Evolutionary conservation across 2,329 filamentous ascomycete genomes (phyloP), one percentile per base, ranked within the genome.

Genomic region (Aspergillus viridinutans): DNA sequence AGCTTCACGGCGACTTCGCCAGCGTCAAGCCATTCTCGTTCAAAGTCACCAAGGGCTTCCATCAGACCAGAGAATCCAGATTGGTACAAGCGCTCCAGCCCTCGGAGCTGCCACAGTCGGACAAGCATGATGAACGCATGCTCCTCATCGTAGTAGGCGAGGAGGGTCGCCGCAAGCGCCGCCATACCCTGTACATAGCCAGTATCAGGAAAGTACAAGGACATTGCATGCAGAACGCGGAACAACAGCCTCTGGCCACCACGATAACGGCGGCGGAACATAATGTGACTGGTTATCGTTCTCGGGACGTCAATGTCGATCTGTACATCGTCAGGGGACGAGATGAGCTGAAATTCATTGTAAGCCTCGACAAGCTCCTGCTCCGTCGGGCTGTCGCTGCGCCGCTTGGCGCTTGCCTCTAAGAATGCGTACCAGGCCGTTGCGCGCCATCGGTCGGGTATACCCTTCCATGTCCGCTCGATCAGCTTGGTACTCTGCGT

Each of bases 171-270:
- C 1, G 90, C 92, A 42, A 97, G 80, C 23, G 92, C 90, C 17
- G 93, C 94, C 94, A 99, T 99, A 54, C 94, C 94, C 74, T 99
- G 94, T 0, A 97, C 94, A 72, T 99, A 99, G 28, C 94, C 94
- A 5, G 90, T 94, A 25, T 90, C 88, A 0, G 91, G 90, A 62
- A 93, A 93, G 72, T 97, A 95, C 10, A 99, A 83, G 20, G 92
- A 93, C 70, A 97, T 85, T 48, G 90, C 89, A 71, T 97, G 94
- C 28, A 99, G 81, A 2, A 97, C 92, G 52, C 94, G 86, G 75
- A 99, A 99, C 2, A 99, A 80, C 14, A 97, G 79, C 47, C 94
- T 85, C 74, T 99, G 93, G 1, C 93, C 94, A 58, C 94, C 94
- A 25, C 91, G 85, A 75, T 99, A 99, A 52, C 94, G 84, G 61